Evolutionary conservation across 2,329 filamentous ascomycete genomes (phyloP), one percentile per base, ranked within the genome.

Genomic region (Claviceps sp.): DNA sequence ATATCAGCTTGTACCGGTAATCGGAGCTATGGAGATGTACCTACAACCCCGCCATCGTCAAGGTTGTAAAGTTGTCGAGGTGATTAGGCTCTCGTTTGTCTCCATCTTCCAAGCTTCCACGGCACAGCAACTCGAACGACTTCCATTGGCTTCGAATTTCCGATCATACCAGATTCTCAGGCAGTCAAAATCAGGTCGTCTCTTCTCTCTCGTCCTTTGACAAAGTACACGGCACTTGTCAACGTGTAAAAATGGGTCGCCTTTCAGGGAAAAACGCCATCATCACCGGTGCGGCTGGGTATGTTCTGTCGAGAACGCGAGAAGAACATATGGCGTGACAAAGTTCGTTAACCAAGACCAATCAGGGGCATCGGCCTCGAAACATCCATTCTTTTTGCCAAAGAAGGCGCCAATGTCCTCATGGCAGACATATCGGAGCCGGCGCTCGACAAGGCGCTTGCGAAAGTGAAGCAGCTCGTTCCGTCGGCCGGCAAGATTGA

Each of bases 301-400:
- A 78, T 16, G 48, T 38, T 37, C 55, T 41, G 61, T 51, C 4
- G 6, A 51, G 16, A 3, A 40, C 9, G 18, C 5, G 34, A 5
- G 5, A 34, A 11, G 9, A n/a, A 4, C 5, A 14, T 6, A 4
- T n/a, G 45, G 11, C n/a, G 11, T 9, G 24, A 45, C 6, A 30
- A 26, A 7, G 30, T 5, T 16, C 11, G 7, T 20, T 47, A 30
- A 34, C 40, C 14, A 30, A 7, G 5, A 18, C 18, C 3, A 22
- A 30, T 18, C 63, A 90, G 90, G 63, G 90, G 90, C 63, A 96
- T 96, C 63, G 90, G 90, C 58, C 85, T 96, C 48, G 89, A 96
- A 73, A 95, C 90, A 2, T 80, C 79, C 52, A 90, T 96, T 59
- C 85, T 95, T 54, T 95, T 96, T 64, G 85, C 84, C 54, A 85